Conservation (phyloP, 2,329 filamentous ascomycete species). For the Scytalidium sp. region DNA sequence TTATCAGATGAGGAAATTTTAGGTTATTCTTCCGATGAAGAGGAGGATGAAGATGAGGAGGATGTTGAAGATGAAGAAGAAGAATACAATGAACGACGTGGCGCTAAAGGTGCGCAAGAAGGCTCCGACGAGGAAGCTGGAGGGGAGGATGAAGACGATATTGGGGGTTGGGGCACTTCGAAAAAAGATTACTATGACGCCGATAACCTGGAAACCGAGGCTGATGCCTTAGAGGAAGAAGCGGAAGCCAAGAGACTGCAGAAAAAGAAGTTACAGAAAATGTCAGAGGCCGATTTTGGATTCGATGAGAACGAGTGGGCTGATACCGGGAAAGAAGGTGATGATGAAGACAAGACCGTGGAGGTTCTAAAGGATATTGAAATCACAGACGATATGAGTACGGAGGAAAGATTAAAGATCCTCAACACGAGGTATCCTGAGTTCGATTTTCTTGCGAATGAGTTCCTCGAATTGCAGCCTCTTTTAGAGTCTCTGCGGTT, state of each 20-base stretch:
- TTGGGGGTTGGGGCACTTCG: conserved; percentile 81
- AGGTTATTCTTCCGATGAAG: conserved; percentile 43
- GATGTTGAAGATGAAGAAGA: conserved; percentile 25
- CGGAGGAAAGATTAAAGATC: conserved; percentile 72
- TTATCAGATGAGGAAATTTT: conserved; percentile 61
- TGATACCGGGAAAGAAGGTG: conserved; percentile 49
- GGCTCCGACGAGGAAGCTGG: conserved; percentile 52
- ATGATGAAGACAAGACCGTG: conserved; percentile 63
- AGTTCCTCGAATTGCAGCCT: conserved; percentile 51
- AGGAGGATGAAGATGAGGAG: conserved; percentile 34
- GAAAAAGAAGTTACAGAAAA: conserved; percentile 83
- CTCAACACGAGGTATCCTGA: conserved; percentile 85
- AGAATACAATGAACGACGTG: conserved; percentile 49
- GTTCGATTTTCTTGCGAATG: conserved; percentile 80
- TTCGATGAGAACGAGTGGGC: conserved; percentile 90
- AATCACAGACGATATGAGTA: conserved; percentile 74
- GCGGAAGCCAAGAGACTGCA: conserved; percentile 84
- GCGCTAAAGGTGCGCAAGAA: conserved; percentile 48
- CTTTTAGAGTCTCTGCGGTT: conserved; percentile 57
- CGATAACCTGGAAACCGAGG: conserved; percentile 65
- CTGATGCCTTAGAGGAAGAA: conserved; percentile 83
- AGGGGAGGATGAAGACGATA: conserved; percentile 53
- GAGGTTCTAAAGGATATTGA: conserved; percentile 84
- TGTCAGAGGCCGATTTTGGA: conserved; percentile 89
- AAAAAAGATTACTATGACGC: conserved; percentile 92